Evolutionary conservation across 257 asterid species (phyloP).

Genomic region (Euphrasia confusa): DNA sequence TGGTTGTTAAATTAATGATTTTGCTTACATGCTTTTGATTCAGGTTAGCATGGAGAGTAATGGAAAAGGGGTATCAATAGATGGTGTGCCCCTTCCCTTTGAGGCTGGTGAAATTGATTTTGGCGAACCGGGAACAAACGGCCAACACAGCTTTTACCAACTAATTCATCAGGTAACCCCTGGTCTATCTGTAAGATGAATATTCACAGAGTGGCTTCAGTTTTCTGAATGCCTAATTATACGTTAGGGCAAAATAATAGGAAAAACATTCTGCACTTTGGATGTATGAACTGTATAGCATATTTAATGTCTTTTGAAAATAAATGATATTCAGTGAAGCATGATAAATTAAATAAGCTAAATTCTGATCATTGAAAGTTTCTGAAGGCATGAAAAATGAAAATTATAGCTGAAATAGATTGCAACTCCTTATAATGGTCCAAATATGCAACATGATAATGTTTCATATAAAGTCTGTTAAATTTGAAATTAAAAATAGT

Average conservation of each 20-base stretch:
- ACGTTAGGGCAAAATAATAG: neutral
- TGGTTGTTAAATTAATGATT: constrained; percentile 11
- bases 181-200: constrained; percentile 7
- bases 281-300: constrained; percentile 2
- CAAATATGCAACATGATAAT: neutral
- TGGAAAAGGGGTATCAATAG: constrained; percentile 96
- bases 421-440: constrained; percentile 5
- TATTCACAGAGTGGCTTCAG: constrained; percentile 9
- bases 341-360: neutral
- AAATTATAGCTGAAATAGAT: constrained; percentile 10
- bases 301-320: constrained; percentile 5
- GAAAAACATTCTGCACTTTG: constrained; percentile 3
- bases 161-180: constrained; percentile 90
- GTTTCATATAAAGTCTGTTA: neutral
- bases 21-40: constrained; percentile 16
- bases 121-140: constrained; percentile 99
- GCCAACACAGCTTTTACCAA: constrained; percentile 99
- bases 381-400: neutral
- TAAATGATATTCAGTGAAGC: constrained; percentile 8
- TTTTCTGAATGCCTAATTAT: constrained; percentile 3
- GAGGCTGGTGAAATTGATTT: constrained; percentile 98
- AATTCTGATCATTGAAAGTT: neutral
- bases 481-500: neutral
- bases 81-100: constrained; percentile 88
- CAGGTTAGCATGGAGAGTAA: constrained; percentile 99